These are phyloP conservation scores for Trametes cingulata DNA, from an alignment of 768 basidiomycete species.

Conservation along the genomic window DNA sequence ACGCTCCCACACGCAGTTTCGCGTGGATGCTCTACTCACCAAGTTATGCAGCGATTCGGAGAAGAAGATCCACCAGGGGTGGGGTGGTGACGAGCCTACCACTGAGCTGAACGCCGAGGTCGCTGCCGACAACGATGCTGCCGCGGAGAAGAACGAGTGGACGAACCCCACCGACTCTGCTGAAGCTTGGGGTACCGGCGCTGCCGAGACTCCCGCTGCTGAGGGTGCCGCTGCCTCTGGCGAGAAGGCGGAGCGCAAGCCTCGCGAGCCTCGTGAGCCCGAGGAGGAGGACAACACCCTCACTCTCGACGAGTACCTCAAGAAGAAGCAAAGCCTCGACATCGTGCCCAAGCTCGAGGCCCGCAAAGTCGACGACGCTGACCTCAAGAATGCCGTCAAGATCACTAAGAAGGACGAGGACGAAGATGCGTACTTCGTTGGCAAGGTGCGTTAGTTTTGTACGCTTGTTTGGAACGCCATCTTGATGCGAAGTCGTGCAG, in stretches of 20 bases:
- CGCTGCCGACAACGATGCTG: constrained; percentile 72
- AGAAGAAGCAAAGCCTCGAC: constrained; percentile 66
- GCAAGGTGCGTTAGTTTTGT: constrained; percentile 73
- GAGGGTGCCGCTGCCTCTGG: constrained; percentile 37
- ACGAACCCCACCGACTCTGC: constrained; percentile 34
- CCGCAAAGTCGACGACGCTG: constrained; percentile 64
- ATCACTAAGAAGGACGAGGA: constrained; percentile 64
- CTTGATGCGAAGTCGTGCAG: constrained; percentile 37
- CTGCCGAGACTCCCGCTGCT: constrained; percentile 34
- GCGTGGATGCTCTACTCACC: not conserved
- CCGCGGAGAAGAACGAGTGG: constrained; percentile 51
- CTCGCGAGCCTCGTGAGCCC: constrained; percentile 47
- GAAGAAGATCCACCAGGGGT: constrained; percentile 92
- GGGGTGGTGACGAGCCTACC: constrained; percentile 91
- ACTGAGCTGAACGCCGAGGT: constrained; percentile 82
- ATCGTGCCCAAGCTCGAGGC: constrained; percentile 77
- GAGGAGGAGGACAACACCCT: constrained; percentile 94
- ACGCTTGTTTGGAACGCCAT: not conserved
- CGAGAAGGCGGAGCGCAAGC: constrained; percentile 37
- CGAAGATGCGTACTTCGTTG: constrained; percentile 77
- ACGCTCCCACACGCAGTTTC: not conserved
- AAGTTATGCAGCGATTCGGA: constrained; percentile 72
- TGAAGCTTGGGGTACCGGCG: constrained; percentile 35
- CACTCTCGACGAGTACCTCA: constrained; percentile 91
- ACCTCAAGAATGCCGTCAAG: constrained; percentile 72